phyloP scores from a whole-genome alignment of 768 basidiomycete species.

The Piloderma croceum region DNA sequence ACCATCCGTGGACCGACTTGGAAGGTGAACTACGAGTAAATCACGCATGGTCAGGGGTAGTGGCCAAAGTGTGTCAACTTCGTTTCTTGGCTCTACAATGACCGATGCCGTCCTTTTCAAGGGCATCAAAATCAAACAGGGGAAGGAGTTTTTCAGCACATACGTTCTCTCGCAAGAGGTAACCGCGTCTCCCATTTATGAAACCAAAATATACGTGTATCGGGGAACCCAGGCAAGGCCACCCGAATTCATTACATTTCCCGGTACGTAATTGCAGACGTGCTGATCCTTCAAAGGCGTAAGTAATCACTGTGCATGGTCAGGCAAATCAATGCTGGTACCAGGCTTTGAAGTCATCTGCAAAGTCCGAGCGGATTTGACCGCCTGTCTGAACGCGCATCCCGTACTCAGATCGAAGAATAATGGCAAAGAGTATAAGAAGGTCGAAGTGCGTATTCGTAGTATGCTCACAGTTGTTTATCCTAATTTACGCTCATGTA shows the following conservation, averaged over 20 bases:
- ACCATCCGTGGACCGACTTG: conserved; percentile 4
- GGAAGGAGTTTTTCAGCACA: background rate
- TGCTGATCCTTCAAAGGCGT: background rate
- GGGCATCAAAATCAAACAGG: background rate
- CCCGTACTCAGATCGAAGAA: background rate
- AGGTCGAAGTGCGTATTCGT: background rate
- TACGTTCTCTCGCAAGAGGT: background rate
- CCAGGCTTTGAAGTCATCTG: conserved; percentile 15
- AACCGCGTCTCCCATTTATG: background rate
- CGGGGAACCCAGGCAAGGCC: conserved; percentile 8
- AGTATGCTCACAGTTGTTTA: too few species aligned
- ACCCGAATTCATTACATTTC: conserved; percentile 10
- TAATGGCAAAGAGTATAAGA: conserved; percentile 1
- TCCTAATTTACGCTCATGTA: background rate
- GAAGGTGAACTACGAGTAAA: conserved; percentile 7
- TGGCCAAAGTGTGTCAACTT: conserved; percentile 18
- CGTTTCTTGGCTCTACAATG: too few species aligned
- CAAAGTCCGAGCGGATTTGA: conserved; percentile 6
- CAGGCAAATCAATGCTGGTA: conserved; percentile 6
- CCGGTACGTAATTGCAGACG: background rate
- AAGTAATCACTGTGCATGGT: background rate
- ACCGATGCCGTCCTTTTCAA: background rate
- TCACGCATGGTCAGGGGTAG: conserved; percentile 18
- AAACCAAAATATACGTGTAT: conserved; percentile 10
- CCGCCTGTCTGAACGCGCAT: background rate